These are phyloP conservation scores for Golubevia sp. DNA, from an alignment of 1,284 basidiomycete species.

Conservation along the genomic window DNA sequence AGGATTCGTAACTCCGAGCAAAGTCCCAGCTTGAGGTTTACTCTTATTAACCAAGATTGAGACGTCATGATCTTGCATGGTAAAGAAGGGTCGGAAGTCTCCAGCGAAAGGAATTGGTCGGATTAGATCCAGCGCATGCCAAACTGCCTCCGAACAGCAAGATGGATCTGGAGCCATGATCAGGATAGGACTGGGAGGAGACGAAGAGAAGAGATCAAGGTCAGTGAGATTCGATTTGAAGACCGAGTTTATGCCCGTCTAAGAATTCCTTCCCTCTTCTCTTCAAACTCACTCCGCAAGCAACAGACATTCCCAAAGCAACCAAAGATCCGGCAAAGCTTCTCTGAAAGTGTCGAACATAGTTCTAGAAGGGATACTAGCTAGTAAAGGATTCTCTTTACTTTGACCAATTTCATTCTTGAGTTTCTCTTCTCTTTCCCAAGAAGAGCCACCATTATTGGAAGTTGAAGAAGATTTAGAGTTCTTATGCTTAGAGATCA, in stretches of 20 bases:
- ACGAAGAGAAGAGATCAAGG: neutral
- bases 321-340: conserved; percentile 43
- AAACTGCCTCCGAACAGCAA: conserved; percentile 46
- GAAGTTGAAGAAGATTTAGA: neutral
- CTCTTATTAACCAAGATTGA: conserved; percentile 45
- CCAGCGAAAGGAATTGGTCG: conserved; percentile 53
- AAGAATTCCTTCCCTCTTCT: too few species aligned
- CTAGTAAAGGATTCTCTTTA: conserved; percentile 21
- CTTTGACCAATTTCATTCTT: neutral
- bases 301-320: conserved; percentile 56
- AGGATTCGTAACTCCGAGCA: conserved; percentile 54
- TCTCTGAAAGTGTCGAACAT: conserved; percentile 47
- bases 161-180: conserved; percentile 57
- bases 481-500: neutral
- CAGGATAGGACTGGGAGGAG: conserved; percentile 31
- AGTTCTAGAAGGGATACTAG: conserved; percentile 39
- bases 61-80: conserved; percentile 59
- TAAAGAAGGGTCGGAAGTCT: conserved; percentile 57
- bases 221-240: neutral
- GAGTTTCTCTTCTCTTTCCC: neutral
- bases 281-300: conserved; percentile 30
- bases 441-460: neutral
- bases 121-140: conserved; percentile 54
- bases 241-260: too few species aligned
- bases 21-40: conserved; percentile 48